These are phyloP conservation scores for Morella rubra DNA, from an alignment of 306 rosid species.

Conservation along the genomic window DNA sequence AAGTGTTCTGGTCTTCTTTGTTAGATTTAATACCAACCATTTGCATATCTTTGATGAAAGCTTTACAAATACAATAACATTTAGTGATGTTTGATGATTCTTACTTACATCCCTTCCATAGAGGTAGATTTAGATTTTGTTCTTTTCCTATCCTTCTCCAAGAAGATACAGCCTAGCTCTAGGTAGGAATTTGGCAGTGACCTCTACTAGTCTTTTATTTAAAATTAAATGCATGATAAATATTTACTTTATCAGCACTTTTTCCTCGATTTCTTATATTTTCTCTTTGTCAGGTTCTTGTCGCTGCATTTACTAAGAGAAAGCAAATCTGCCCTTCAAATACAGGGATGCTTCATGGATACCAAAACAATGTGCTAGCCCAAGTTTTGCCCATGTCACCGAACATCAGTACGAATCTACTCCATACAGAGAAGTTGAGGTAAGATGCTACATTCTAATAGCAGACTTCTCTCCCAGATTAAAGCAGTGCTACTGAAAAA, in stretches of 20 bases:
- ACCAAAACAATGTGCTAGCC: constrained; percentile 30
- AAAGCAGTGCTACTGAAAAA: background rate
- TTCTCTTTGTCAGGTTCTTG: constrained; percentile 45
- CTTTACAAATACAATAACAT: background rate
- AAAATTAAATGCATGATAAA: background rate
- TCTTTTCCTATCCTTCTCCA: background rate
- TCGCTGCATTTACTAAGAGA: constrained; percentile 60
- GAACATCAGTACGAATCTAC: constrained; percentile 29
- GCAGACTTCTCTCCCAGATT: background rate
- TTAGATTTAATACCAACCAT: too few relatives aligned
- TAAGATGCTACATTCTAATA: constrained; percentile 8
- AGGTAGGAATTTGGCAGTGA: constrained; percentile 8
- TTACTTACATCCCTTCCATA: background rate
- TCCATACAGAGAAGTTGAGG: constrained; percentile 57
- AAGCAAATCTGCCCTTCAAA: constrained; percentile 56
- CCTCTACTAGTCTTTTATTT: constrained; percentile 3
- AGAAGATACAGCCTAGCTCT: background rate
- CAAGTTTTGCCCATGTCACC: constrained; percentile 28
- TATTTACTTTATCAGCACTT: background rate
- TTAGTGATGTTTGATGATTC: background rate
- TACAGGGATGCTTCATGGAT: constrained; percentile 47
- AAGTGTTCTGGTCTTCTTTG: background rate
- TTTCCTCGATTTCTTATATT: background rate
- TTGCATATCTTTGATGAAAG: too few relatives aligned
- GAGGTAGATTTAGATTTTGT: background rate